Evolutionary conservation across 345 rosid species (phyloP).

Genomic region (Camelina laxa): DNA sequence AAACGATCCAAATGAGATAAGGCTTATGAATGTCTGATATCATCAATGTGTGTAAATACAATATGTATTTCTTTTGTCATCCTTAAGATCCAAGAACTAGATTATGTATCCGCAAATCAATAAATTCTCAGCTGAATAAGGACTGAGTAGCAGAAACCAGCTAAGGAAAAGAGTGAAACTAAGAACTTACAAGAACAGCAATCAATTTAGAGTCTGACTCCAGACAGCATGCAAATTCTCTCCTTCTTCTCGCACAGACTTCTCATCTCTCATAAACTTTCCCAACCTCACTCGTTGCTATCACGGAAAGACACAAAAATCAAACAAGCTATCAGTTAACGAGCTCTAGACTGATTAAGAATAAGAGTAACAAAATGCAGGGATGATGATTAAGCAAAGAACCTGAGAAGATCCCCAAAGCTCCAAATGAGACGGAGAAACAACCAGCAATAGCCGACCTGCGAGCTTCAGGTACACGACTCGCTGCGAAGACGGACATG

Average conservation of each 20-base stretch:
- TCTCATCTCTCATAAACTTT: too few relatives aligned
- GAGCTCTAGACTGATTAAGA: conserved; percentile 24
- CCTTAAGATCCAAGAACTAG: neutral
- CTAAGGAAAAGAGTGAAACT: conserved; percentile 3
- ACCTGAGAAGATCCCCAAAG: conserved; percentile 91
- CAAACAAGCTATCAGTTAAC: neutral
- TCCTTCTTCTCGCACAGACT: too few relatives aligned
- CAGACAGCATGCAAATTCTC: too few relatives aligned
- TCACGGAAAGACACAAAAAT: too few relatives aligned
- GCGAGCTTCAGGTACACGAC: conserved; percentile 73
- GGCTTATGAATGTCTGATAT: neutral
- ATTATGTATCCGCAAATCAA: neutral
- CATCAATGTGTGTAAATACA: neutral
- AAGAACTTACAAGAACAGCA: too few relatives aligned
- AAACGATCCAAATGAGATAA: too few relatives aligned
- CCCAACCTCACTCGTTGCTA: too few relatives aligned
- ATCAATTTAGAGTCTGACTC: too few relatives aligned
- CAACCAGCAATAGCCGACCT: conserved; percentile 69
- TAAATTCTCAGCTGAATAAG: neutral
- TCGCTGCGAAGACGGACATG: conserved; percentile 72
- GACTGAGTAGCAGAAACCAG: neutral
- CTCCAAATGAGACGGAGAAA: conserved; percentile 84
- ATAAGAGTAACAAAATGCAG: conserved; percentile 23
- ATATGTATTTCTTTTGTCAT: neutral
- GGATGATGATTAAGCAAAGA: conserved; percentile 35